A percentile compares a stretch with the other conserved stretches of the same genome.
phyloP scores from a whole-genome alignment of 2,329 filamentous ascomycete species.

The Cladosporium sp. region DNA sequence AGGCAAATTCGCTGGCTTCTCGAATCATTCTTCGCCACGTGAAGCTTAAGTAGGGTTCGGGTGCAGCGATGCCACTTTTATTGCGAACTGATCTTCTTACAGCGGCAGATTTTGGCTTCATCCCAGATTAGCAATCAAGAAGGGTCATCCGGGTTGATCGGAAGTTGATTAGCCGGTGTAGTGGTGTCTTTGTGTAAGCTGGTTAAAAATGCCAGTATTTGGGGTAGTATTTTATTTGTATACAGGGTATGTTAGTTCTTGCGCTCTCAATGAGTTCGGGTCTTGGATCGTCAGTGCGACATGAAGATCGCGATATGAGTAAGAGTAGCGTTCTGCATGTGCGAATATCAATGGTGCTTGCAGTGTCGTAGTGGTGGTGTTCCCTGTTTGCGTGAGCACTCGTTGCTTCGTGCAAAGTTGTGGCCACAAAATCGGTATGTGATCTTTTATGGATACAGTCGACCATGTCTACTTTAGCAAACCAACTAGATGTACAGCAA shows the following conservation, averaged over 20 bases:
- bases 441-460: too few species aligned
- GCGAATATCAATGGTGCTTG: not conserved
- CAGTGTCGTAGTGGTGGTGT: too few species aligned
- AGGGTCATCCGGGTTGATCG: not conserved
- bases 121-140: not conserved
- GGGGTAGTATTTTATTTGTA: not conserved
- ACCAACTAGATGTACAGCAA: not conserved
- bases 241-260: not conserved
- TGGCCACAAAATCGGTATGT: too few species aligned
- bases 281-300: too few species aligned
- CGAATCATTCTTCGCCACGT: conserved; percentile 4
- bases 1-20: not conserved
- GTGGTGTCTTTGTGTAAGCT: not conserved
- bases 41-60: conserved; percentile 8
- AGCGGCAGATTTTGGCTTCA: not conserved
- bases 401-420: too few species aligned
- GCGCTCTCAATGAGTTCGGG: not conserved
- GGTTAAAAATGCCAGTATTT: not conserved
- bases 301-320: not conserved
- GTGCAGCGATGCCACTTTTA: not conserved
- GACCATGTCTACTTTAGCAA: not conserved
- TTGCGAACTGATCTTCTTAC: not conserved
- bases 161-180: not conserved
- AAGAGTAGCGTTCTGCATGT: not conserved
- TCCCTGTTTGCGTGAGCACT: not conserved